phyloP scores from a whole-genome alignment of 768 basidiomycete species.

The Asterophora parasitica region DNA sequence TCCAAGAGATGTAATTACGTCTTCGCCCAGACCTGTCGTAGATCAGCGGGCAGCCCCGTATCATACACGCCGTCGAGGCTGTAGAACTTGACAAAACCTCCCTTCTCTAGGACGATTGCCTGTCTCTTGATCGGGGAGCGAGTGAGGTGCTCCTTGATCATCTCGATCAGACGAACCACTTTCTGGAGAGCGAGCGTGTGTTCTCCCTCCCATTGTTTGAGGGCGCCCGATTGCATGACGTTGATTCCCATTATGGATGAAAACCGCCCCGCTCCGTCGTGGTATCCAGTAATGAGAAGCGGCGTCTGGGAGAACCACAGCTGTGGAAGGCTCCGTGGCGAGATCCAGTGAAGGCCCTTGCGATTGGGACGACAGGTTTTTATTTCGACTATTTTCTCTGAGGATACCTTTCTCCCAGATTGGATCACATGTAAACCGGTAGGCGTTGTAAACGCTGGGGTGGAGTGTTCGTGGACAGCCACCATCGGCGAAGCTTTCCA shows the following conservation, averaged over 20 bases:
- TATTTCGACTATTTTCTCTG: slow-evolving; percentile 16
- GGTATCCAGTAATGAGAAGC: slow-evolving; percentile 15
- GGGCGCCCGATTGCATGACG: slow-evolving; percentile 5
- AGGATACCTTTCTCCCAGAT: slow-evolving; percentile 10
- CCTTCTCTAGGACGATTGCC: slow-evolving; percentile 7
- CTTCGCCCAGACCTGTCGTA: slow-evolving; percentile 8
- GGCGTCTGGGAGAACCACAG: slow-evolving; percentile 21
- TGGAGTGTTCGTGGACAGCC: neutral
- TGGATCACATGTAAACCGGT: slow-evolving; percentile 8
- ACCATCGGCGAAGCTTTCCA: neutral
- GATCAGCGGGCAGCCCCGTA: slow-evolving; percentile 9
- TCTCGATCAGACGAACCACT: slow-evolving; percentile 12
- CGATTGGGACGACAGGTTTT: slow-evolving; percentile 14
- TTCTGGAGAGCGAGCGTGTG: slow-evolving; percentile 13
- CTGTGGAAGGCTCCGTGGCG: slow-evolving; percentile 11
- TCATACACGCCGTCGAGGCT: slow-evolving; percentile 10
- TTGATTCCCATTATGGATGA: slow-evolving; percentile 7
- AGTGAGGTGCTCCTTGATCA: slow-evolving; percentile 13
- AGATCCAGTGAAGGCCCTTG: neutral
- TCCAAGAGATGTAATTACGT: neutral
- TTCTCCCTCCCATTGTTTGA: slow-evolving; percentile 13
- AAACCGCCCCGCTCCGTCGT: slow-evolving; percentile 16
- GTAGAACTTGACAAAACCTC: slow-evolving; percentile 8
- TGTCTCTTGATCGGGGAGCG: slow-evolving; percentile 12
- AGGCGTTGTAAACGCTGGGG: slow-evolving; percentile 2